Base-by-base conservation (phyloP, 768 basidiomycete genomes). In the Phlebiopsis flavidoalba region DNA sequence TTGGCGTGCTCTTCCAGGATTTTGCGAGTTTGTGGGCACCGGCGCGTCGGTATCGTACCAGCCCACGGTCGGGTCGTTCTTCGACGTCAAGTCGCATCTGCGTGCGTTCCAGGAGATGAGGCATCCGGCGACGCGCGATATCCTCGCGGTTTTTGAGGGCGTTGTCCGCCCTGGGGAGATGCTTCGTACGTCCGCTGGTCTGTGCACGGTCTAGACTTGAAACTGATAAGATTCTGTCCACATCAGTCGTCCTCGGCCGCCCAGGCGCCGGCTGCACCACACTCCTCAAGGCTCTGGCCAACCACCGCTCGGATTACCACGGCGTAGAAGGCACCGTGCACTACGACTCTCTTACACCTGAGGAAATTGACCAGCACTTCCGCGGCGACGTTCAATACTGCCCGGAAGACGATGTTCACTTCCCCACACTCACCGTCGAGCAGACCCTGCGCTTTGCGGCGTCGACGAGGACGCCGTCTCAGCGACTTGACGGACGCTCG, bases 191-290 rank as follows among this genome's bases (percentile, higher is more conserved):
- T 56, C 59, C 10, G 6, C 26, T 36, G 11, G 11, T 53, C 33
- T 1, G 21, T 4, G 31, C 7, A 26, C 26, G 15, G 31, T 24
- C 22, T n/a, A 49, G 11, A 21, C 10, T 49, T 31, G 19, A 11
- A 2, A 21, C 46, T 35, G 31, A 52, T 24, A 53, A 0, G 6
- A 11, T 6, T 24, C 48, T 15, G 15, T 31, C 12, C 24, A 21
- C 19, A 59, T 5, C 66, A 89, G 89, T 95, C 15, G 93, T 94
- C 11, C 81, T 95, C 24, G 93, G 93, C 22, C 81, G 91, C 33
- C 93, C 93, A 0, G 89, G 89, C 14, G 85, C 91, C 0, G 93
- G 94, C 2, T 95, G 93, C 70, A 86, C 82, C 31, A 93, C 94
- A 0, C 78, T 97, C 53, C 82, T 97, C 57, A 93, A 93, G 72